Conservation (phyloP, 305 asterid species). For the Fraxinus sp. region DNA sequence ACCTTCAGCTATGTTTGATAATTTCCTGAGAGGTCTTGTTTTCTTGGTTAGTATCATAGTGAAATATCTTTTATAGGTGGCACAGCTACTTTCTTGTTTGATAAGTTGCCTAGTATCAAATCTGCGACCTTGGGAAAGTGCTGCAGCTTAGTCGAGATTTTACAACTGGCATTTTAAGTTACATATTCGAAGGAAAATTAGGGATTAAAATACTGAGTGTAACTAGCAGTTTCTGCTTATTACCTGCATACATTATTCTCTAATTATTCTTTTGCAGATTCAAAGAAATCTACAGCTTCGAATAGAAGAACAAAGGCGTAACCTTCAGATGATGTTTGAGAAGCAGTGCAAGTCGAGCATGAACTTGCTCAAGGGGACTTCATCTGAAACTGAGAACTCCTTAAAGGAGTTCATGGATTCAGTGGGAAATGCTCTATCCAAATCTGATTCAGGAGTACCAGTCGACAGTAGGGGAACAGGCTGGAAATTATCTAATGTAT, state of each 20-base stretch:
- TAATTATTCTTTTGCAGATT: conserved; percentile 40
- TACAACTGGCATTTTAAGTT: neutral
- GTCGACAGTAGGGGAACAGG: no score
- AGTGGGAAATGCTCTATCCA: no score
- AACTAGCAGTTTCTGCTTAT: neutral
- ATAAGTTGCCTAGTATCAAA: neutral
- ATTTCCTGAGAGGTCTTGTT: neutral
- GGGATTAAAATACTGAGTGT: neutral
- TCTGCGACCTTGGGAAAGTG: neutral
- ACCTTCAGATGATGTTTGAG: no score
- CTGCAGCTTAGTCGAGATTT: neutral
- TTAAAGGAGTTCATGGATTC: no score
- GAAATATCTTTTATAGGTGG: neutral
- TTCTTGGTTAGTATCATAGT: neutral
- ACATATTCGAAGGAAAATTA: neutral
- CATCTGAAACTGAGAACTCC: no score
- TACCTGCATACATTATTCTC: neutral
- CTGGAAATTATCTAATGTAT: no score
- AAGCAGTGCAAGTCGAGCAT: no score
- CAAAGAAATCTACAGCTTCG: conserved; percentile 59
- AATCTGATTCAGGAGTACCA: no score
- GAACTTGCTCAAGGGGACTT: no score
- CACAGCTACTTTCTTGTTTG: neutral
- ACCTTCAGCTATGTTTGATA: neutral
- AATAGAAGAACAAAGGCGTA: no score